Evolutionary conservation across 345 rosid genomes (phyloP).

Genomic region (Populus deltoides): DNA sequence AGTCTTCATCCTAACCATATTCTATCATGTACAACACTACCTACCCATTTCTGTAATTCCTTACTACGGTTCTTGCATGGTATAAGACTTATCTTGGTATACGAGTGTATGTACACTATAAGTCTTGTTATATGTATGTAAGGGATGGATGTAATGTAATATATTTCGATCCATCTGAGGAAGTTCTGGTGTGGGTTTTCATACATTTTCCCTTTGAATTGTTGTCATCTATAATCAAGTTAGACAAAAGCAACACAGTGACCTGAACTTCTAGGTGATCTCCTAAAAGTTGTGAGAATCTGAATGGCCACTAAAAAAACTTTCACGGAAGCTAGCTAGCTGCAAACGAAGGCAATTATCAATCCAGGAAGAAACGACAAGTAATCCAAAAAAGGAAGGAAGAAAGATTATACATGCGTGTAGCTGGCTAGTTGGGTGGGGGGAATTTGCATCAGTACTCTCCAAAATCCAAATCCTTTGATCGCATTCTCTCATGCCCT

Average conservation of each 20-base stretch:
- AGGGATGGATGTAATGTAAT: not conserved
- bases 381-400: not conserved
- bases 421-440: not conserved
- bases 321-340: not conserved
- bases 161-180: not conserved
- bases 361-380: not conserved
- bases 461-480: not conserved
- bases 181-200: not conserved
- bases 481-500: not conserved
- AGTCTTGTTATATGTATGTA: not conserved
- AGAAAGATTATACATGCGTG: not conserved
- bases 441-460: not conserved
- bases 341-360: not conserved
- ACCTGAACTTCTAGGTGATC: not conserved
- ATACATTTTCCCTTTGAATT: not conserved
- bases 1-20: not conserved
- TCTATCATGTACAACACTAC: not conserved
- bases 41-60: not conserved
- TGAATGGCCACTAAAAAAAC: constrained; percentile 5
- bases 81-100: not conserved
- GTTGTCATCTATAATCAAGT: not conserved
- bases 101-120: no score
- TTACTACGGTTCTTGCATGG: not conserved
- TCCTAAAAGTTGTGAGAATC: not conserved
- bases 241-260: not conserved